A percentile compares a stretch with the other conserved stretches of the same genome.
These are phyloP conservation scores for Starmerella lactis-condensi DNA, from an alignment of 805 yeast genomes.

Conservation along the genomic window DNA sequence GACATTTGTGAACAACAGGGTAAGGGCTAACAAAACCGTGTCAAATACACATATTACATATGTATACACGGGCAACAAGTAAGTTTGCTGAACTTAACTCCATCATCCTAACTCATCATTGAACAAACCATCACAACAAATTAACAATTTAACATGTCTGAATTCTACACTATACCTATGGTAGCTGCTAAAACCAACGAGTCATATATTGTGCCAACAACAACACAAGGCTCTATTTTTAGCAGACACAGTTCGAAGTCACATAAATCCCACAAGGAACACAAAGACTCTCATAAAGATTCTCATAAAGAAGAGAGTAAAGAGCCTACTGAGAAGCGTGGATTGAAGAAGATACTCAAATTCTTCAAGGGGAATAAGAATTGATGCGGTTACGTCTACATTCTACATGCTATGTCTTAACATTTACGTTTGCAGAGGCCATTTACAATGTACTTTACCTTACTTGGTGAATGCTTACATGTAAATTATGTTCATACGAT, in stretches of 20 bases:
- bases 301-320: not conserved
- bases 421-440: too few relatives aligned
- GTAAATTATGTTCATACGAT: too few relatives aligned
- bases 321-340: conserved; percentile 2
- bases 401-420: too few relatives aligned
- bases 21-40: too few relatives aligned
- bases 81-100: too few relatives aligned
- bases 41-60: too few relatives aligned
- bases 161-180: conserved; percentile 15
- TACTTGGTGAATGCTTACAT: too few relatives aligned
- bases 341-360: not conserved
- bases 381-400: conserved; percentile 5
- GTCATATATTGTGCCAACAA: conserved; percentile 13
- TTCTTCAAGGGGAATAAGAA: conserved; percentile 4
- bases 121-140: too few relatives aligned
- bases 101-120: too few relatives aligned
- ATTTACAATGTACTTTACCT: too few relatives aligned
- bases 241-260: conserved; percentile 1
- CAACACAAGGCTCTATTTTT: conserved; percentile 11
- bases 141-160: conserved; percentile 9
- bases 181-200: conserved; percentile 14
- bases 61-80: too few relatives aligned
- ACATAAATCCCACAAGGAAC: not conserved
- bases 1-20: too few relatives aligned
- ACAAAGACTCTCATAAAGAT: conserved; percentile 1